These are phyloP conservation scores for Neopestalotiopsis sp. DNA, from an alignment of 2,329 filamentous ascomycete genomes.

Conservation along the genomic window DNA sequence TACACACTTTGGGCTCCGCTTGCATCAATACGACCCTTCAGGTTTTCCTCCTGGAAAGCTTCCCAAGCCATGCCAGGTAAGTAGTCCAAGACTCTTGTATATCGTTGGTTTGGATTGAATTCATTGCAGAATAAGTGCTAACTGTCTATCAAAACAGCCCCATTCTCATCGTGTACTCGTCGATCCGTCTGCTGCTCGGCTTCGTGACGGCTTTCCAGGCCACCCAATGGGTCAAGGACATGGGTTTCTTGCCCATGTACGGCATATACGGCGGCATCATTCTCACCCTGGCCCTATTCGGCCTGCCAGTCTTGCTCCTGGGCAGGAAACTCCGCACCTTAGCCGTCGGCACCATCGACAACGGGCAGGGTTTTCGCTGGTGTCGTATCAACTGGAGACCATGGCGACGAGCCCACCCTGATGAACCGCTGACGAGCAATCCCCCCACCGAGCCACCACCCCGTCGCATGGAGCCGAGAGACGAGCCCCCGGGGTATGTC, in stretches of 20 bases:
- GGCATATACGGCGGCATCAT: conserved; percentile 24
- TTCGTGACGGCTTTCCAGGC: conserved; percentile 25
- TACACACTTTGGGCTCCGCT: conserved; percentile 36
- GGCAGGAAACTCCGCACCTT: conserved; percentile 19
- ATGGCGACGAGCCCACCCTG: too few species aligned
- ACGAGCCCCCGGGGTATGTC: background rate
- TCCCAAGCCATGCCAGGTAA: conserved; percentile 32
- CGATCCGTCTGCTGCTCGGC: conserved; percentile 27
- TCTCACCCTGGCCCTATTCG: conserved; percentile 17
- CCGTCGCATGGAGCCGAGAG: background rate
- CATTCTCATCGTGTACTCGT: conserved; percentile 28
- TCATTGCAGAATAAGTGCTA: background rate
- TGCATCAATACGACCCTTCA: conserved; percentile 33
- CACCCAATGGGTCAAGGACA: conserved; percentile 26
- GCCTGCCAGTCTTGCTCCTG: conserved; percentile 25
- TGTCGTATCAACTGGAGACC: too few species aligned
- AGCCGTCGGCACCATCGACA: background rate
- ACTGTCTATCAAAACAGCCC: conserved; percentile 19
- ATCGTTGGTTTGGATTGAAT: background rate
- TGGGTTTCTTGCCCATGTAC: conserved; percentile 23
- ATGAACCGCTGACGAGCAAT: too few species aligned
- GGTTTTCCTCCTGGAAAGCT: conserved; percentile 40
- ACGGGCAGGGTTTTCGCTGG: background rate
- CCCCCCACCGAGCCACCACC: background rate
- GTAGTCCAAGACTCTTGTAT: background rate